Evolutionary conservation across 1,284 basidiomycete genomes (phyloP), one percentile per base, ranked within the genome.

Genomic region (Dichomitus squalens): DNA sequence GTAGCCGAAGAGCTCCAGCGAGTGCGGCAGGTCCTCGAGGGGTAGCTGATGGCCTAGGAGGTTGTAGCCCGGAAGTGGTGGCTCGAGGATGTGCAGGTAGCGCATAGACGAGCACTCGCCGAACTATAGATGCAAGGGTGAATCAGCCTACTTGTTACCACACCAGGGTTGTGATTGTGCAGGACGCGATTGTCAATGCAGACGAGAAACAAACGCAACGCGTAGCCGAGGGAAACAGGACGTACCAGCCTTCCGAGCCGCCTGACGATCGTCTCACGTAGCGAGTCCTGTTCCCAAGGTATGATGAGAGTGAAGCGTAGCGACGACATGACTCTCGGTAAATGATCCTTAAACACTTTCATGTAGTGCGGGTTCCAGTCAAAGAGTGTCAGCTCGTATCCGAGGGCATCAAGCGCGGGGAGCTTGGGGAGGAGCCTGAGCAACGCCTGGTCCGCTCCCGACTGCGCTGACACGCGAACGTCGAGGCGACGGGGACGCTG

Each of bases 401-500:
- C 59, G 20, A 57, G 33, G 8, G 55, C 47, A 21, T 61, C 53
- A 8, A 61, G 52, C 6, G 40, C 18, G 3, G 59, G 55, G 9
- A 61, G 38, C n/a, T 35, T 12, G 3, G 20, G 35, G 6, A 58
- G 49, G 18, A 41, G 27, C 20, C 43, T 31, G 20, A 39, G 31
- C 16, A 52, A 33, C 14, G n/a, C 33, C 2, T 31, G 11, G 4
- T 47, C 47, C 12, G 4, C n/a, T 4, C 29, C 34, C 16, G 43
- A 44, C 16, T 55, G 16, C n/a, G 20, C 25, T n/a, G 38, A 4
- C 4, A 49, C 4, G 7, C 20, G 38, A 29, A 62, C 33, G 18
- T 61, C 60, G 21, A 64, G 43, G 14, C 57, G 50, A 1, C 55
- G 52, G 34, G 63, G 39, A 0, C 14, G 16, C 27, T 31, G 47